Evolutionary conservation across 371 early-diverging fungal genomes (phyloP), one percentile per base, ranked within the genome.

Genomic region (Mucor mucedo): DNA sequence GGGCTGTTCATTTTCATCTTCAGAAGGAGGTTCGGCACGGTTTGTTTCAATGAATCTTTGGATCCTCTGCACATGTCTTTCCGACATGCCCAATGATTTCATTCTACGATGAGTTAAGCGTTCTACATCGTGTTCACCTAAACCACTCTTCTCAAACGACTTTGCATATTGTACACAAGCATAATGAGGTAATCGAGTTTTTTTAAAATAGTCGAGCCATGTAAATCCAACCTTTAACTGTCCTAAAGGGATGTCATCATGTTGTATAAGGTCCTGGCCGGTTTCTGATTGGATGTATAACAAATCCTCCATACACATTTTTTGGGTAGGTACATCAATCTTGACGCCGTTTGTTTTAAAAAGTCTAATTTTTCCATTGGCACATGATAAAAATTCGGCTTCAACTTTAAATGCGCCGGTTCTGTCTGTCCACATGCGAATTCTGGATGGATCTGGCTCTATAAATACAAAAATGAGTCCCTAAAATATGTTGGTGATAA

Each of bases 341-440:
- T 90, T 95, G 62, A 94, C 95, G 56, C 95, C 95, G 74, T 98
- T 98, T 16, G 87, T 71, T 74, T 98, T 98, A 82, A 92, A 93
- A 57, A 98, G 71, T 39, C 94, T 87, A 33, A 95, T 91, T 65
- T 93, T 92, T 60, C 91, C 93, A 47, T 91, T 89, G n/a, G 82
- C 80, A 58, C 82, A 82, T 8, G 84, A 73, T 10, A 97, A 53
- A 53, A 89, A 94, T 72, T 93, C 90, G 2, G 98, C 98, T 49
- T 95, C 93, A 0, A 96, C 96, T 65, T 88, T 91, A 82, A 95
- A 96, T 1, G 91, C 79, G 44, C 95, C 97, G 4, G 93, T 89
- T 29, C 89, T 84, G 71, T 98, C 98, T 2, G 92, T 94, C 97
- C 96, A 98, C 47, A 84, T 87, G 39, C 98, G 87, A 14, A 93